Percentiles rank a stretch among this genome's conserved stretches.
phyloP scores from a whole-genome alignment of 352 stramenopile genomes.

The Pythium grandisporangium region DNA sequence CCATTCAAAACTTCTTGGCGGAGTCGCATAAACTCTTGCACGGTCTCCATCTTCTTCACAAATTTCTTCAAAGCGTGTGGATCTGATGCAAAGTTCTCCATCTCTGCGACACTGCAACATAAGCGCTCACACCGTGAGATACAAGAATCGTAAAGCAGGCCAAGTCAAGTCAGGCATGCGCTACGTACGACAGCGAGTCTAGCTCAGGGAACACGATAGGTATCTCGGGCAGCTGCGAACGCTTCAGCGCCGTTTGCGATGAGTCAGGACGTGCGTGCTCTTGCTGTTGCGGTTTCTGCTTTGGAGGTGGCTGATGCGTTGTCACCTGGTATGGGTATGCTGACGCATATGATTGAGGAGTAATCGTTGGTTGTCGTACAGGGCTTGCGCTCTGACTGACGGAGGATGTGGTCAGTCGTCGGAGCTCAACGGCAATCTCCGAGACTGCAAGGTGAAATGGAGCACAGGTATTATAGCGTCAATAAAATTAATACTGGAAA shows the following conservation, averaged over 20 bases:
- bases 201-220: constrained; percentile 64
- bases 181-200: constrained; percentile 66
- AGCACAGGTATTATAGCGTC: too few species aligned
- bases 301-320: constrained; percentile 11
- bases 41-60: constrained; percentile 42
- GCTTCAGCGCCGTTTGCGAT: constrained; percentile 35
- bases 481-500: too few species aligned
- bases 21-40: constrained; percentile 63
- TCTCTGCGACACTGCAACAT: constrained; percentile 28
- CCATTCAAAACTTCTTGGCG: constrained; percentile 67
- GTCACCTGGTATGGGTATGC: constrained; percentile 17
- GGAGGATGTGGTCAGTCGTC: too few species aligned
- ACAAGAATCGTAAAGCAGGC: neutral
- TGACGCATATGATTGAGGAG: constrained; percentile 6
- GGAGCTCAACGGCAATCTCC: constrained; percentile 61
- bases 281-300: constrained; percentile 22
- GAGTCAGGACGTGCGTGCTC: constrained; percentile 26
- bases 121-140: neutral
- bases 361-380: too few species aligned
- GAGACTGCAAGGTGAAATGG: constrained; percentile 26
- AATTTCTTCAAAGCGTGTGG: constrained; percentile 50
- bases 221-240: constrained; percentile 68
- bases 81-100: constrained; percentile 58
- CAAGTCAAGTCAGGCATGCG: too few species aligned
- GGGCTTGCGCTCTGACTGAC: too few species aligned